Conservation (phyloP, 192 early-diverging fungal species). For the Coemansia sp. region DNA sequence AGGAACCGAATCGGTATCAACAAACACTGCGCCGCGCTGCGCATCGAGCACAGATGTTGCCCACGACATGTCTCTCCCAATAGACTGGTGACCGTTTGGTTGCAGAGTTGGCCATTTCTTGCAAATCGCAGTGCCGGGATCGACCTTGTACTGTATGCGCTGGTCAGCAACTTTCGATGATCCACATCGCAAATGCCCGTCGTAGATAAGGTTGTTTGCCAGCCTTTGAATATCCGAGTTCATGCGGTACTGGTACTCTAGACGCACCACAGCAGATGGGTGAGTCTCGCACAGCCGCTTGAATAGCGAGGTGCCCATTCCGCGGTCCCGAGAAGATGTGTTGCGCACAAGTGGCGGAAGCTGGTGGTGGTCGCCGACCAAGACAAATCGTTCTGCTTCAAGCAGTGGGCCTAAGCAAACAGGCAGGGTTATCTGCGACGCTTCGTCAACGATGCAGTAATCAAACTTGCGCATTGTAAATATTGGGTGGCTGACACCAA, state of each 20-base stretch:
- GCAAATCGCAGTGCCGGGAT: slow-evolving; percentile 16
- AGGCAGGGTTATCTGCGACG: slow-evolving; percentile 91
- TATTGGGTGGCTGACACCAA: slow-evolving; percentile 77
- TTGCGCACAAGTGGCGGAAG: slow-evolving; percentile 82
- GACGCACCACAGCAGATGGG: slow-evolving; percentile 69
- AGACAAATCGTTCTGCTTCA: slow-evolving; percentile 77
- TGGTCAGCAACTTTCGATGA: slow-evolving; percentile 62
- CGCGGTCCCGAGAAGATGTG: slow-evolving; percentile 33
- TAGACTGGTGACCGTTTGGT: background rate
- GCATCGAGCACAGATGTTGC: slow-evolving; percentile 66
- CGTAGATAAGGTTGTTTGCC: slow-evolving; percentile 82
- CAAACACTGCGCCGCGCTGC: slow-evolving; percentile 67
- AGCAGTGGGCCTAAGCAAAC: slow-evolving; percentile 86
- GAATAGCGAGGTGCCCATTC: slow-evolving; percentile 71
- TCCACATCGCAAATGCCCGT: slow-evolving; percentile 75
- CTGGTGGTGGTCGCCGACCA: slow-evolving; percentile 97
- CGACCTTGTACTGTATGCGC: slow-evolving; percentile 29
- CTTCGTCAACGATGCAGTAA: slow-evolving; percentile 96
- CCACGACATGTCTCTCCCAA: slow-evolving; percentile 60
- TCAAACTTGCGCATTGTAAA: slow-evolving; percentile 82
- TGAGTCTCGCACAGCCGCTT: slow-evolving; percentile 77
- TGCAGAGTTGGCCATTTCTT: slow-evolving; percentile 12
- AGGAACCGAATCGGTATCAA: slow-evolving; percentile 75
- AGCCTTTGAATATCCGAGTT: slow-evolving; percentile 85
- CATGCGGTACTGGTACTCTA: slow-evolving; percentile 93